phyloP scores from a whole-genome alignment of 345 rosid genomes.

The Gossypioides kirkii region DNA sequence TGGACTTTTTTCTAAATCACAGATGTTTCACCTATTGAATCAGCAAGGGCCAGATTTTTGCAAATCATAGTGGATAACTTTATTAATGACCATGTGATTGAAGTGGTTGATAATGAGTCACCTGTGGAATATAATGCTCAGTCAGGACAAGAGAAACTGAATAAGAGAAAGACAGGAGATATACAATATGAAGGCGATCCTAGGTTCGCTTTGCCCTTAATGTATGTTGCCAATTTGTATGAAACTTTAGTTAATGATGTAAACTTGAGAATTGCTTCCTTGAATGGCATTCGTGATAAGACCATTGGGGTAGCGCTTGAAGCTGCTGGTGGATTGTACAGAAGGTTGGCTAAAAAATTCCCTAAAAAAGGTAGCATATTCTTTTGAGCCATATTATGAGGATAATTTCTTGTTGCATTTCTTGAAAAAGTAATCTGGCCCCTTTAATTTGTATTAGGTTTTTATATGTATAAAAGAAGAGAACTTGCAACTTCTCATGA shows the following conservation, averaged over 20 bases:
- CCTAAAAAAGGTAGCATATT: slow-evolving; percentile 70
- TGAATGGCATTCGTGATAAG: slow-evolving; percentile 77
- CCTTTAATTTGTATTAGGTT: slow-evolving; percentile 42
- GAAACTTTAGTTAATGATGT: slow-evolving; percentile 75
- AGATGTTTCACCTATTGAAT: slow-evolving; percentile 85
- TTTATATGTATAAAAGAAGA: slow-evolving; percentile 72
- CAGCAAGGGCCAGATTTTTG: slow-evolving; percentile 76
- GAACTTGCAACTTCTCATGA: slow-evolving; percentile 90
- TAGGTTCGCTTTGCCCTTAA: slow-evolving; percentile 65
- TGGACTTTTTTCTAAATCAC: slow-evolving; percentile 14
- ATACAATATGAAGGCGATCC: slow-evolving; percentile 77
- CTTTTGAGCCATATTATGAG: neutral
- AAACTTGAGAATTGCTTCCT: slow-evolving; percentile 64
- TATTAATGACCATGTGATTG: slow-evolving; percentile 56
- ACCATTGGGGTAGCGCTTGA: slow-evolving; percentile 86
- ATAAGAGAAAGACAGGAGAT: slow-evolving; percentile 73
- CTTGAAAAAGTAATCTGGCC: neutral
- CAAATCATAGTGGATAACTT: slow-evolving; percentile 72
- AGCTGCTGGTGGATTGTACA: slow-evolving; percentile 93
- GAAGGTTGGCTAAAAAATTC: slow-evolving; percentile 74
- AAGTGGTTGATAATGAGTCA: slow-evolving; percentile 45
- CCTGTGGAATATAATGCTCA: slow-evolving; percentile 34
- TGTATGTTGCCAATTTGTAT: slow-evolving; percentile 92
- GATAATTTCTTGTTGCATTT: neutral
- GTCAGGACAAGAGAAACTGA: slow-evolving; percentile 44